These are phyloP conservation scores for Cryphonectria nitschkei DNA, from an alignment of 2,329 filamentous ascomycete genomes.

Conservation along the genomic window DNA sequence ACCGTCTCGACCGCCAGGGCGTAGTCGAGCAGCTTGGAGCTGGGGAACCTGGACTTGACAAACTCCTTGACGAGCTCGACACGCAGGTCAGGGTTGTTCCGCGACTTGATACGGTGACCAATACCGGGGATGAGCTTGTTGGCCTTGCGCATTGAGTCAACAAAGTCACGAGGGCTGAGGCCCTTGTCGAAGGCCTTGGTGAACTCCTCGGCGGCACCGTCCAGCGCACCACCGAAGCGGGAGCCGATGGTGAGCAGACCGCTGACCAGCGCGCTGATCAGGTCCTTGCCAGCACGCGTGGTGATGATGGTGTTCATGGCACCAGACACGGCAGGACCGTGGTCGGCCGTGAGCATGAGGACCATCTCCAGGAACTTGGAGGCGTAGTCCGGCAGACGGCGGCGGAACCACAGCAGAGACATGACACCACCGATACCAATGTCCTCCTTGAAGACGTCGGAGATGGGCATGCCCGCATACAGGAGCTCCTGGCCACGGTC, in stretches of 20 bases:
- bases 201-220: constrained; percentile 98
- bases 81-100: constrained; percentile 99
- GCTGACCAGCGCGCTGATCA: constrained; percentile 92
- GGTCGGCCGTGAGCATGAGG: constrained; percentile 98
- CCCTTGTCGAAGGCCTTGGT: constrained; percentile 98
- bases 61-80: constrained; percentile 99
- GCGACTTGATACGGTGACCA: constrained; percentile 98
- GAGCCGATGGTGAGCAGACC: constrained; percentile 98
- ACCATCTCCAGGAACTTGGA: constrained; percentile 99
- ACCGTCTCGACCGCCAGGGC: constrained; percentile 97
- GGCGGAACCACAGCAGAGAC: constrained; percentile 99
- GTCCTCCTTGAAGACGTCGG: constrained; percentile 98
- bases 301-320: constrained; percentile 99
- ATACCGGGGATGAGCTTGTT: constrained; percentile 99
- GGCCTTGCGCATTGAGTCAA: constrained; percentile 98
- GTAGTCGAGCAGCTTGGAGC: constrained; percentile 97
- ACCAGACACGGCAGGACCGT: constrained; percentile 98
- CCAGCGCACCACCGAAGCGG: constrained; percentile 96
- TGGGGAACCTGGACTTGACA: constrained; percentile 95
- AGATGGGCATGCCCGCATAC: constrained; percentile 99
- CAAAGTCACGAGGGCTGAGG: constrained; percentile 96
- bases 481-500: constrained; percentile 99
- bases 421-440: constrained; percentile 99
- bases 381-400: constrained; percentile 91
- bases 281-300: constrained; percentile 97